Evolutionary conservation across 75 land plant species (phyloP).

Genomic region (Pseudotsuga menziesii): DNA sequence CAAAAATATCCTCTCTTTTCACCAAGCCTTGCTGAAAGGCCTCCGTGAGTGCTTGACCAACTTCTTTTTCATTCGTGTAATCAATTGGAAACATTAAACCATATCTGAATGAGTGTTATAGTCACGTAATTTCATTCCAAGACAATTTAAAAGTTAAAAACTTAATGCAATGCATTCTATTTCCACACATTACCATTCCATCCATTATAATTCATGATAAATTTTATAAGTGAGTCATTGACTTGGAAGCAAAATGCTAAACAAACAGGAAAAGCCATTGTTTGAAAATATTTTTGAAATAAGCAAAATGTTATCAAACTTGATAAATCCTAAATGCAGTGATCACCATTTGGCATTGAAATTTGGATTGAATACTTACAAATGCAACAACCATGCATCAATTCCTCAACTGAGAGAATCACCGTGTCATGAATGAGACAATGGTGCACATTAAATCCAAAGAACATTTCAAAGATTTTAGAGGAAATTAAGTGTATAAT

Average conservation of each 20-base stretch:
- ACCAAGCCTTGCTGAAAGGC: constrained; percentile 75
- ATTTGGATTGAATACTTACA: background rate
- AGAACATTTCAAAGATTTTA: background rate
- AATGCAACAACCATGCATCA: background rate
- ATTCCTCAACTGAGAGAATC: background rate
- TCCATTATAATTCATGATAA: background rate
- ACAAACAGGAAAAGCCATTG: background rate
- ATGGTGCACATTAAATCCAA: background rate
- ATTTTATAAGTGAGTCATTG: background rate
- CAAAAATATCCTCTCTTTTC: constrained; percentile 90
- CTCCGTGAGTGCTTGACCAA: constrained; percentile 87
- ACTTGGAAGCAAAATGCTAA: background rate
- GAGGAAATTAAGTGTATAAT: too few species aligned
- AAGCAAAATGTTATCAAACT: background rate
- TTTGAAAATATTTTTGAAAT: constrained; percentile 5
- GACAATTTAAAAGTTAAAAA: background rate
- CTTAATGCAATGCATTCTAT: background rate
- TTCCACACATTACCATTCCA: background rate
- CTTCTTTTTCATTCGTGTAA: constrained; percentile 93
- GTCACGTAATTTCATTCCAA: background rate
- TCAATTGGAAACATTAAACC: constrained; percentile 61
- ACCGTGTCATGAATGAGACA: background rate
- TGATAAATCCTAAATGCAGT: background rate
- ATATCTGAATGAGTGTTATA: constrained; percentile 2
- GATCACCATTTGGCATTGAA: background rate